Evolutionary conservation across 306 rosid genomes (phyloP), one percentile per base, ranked within the genome.

Genomic region (Prinsepia uniflora): DNA sequence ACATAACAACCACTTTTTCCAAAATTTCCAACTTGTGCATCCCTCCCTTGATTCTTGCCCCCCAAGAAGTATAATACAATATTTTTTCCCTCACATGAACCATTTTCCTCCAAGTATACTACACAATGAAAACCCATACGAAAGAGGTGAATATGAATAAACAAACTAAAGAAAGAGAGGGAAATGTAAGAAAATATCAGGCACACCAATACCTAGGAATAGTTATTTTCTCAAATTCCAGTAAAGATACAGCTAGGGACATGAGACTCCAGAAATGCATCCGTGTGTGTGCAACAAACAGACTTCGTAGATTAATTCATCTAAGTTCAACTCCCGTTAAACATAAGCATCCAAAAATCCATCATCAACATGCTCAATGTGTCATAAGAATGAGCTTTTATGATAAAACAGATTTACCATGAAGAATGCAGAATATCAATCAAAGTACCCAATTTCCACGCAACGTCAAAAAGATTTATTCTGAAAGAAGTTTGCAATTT

Each of bases 341-440:
- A 41, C 36, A 20, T 5, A 2, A 43, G 67, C 10, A 41, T 11
- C 14, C 30, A 62, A 47, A 41, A 19, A 42, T 11, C 40, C 18
- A 6, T 20, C 49, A 43, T 64, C 10, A 19, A 13, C 18, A 64
- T 11, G 13, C 19, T 43, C 50, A 63, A 59, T 30, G 43, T 59
- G 64, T 19, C 11, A 5, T 1, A 40, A 49, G 57, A 41, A 67
- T 47, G 7, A 5, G 45, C 48, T 43, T 54, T 19, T 8, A 75
- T 41, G 65, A 58, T 34, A 19, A 36, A 41, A 57, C n/a, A 57
- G 71, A 75, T 48, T 74, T 89, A 94, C 99, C 99, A 24, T 91
- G 96, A n/a, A n/a, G n/a, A n/a, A n/a, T n/a, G n/a, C n/a, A n/a
- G n/a, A n/a, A n/a, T n/a, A n/a, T n/a, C n/a, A n/a, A n/a, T n/a